Conservation (phyloP, 2,329 filamentous ascomycete species). For the Sphaerostilbella broomeana region DNA sequence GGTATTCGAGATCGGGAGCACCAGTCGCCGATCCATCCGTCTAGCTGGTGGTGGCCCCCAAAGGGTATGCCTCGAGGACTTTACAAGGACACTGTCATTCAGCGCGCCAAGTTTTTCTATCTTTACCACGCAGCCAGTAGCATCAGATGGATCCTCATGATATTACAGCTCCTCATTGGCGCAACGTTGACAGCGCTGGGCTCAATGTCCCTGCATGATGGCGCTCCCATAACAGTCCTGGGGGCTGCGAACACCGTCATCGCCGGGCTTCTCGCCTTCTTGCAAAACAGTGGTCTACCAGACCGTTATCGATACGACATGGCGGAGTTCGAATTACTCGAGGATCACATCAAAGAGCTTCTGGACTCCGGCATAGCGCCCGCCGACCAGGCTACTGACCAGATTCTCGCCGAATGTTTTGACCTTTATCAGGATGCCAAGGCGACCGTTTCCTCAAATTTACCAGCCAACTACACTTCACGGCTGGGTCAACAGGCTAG, state of each 20-base stretch:
- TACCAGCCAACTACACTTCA: slow-evolving; percentile 36
- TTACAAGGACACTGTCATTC: slow-evolving; percentile 40
- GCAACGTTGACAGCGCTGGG: slow-evolving; percentile 45
- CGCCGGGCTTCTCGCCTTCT: slow-evolving; percentile 43
- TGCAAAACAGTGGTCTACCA: slow-evolving; percentile 49
- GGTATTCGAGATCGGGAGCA: slow-evolving; percentile 41
- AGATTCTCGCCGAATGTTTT: slow-evolving; percentile 43
- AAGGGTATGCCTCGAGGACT: slow-evolving; percentile 42
- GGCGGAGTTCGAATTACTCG: slow-evolving; percentile 42
- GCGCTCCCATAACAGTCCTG: slow-evolving; percentile 41
- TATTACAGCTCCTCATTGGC: slow-evolving; percentile 43
- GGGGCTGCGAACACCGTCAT: slow-evolving; percentile 44
- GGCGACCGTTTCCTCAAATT: slow-evolving; percentile 40
- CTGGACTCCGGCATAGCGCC: slow-evolving; percentile 42
- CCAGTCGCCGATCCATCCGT: slow-evolving; percentile 35
- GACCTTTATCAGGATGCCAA: slow-evolving; percentile 40
- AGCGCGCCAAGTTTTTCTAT: slow-evolving; percentile 39
- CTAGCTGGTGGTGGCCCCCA: slow-evolving; percentile 38
- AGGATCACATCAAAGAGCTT: slow-evolving; percentile 44
- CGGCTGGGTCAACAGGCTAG: slow-evolving; percentile 5
- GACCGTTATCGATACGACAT: slow-evolving; percentile 45
- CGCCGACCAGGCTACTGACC: slow-evolving; percentile 35
- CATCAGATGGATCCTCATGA: slow-evolving; percentile 40
- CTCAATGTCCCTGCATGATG: slow-evolving; percentile 31
- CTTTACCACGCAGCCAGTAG: slow-evolving; percentile 38